phyloP scores from a whole-genome alignment of 1,284 basidiomycete genomes.

The Porogramme epimiltina region DNA sequence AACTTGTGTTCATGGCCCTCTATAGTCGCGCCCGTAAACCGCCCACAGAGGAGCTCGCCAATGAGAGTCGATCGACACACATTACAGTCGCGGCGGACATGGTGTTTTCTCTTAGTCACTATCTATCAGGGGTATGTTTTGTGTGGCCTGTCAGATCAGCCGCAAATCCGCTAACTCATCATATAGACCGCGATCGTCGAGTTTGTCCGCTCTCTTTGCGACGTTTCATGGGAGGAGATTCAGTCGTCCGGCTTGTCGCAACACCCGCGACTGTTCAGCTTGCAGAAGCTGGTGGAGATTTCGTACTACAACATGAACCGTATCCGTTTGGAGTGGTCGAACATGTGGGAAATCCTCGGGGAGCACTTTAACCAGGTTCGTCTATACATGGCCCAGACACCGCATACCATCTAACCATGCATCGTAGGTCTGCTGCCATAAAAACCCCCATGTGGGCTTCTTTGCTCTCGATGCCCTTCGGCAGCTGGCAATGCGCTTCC shows the following conservation, averaged over 20 bases:
- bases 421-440: slow-evolving; percentile 92
- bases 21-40: slow-evolving; percentile 61
- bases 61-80: slow-evolving; percentile 95
- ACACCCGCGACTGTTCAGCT: slow-evolving; percentile 93
- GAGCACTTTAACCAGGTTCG: slow-evolving; percentile 97
- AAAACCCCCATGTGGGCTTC: slow-evolving; percentile 95
- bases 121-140: slow-evolving; percentile 83
- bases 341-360: slow-evolving; percentile 96
- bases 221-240: slow-evolving; percentile 99
- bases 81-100: slow-evolving; percentile 99
- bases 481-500: slow-evolving; percentile 97
- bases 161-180: slow-evolving; percentile 5
- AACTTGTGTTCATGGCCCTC: too few relatives aligned
- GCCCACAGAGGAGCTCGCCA: slow-evolving; percentile 92
- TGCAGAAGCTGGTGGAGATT: slow-evolving; percentile 99
- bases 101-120: slow-evolving; percentile 97
- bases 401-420: slow-evolving; percentile 3
- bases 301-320: slow-evolving; percentile 99
- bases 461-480: slow-evolving; percentile 98
- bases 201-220: slow-evolving; percentile 95
- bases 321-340: slow-evolving; percentile 98
- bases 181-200: slow-evolving; percentile 93
- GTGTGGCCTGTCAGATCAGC: background rate
- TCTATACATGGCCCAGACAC: slow-evolving; percentile 12
- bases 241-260: slow-evolving; percentile 94